A percentile compares a stretch with the other conserved stretches of the same genome.
These are phyloP conservation scores for Fusarium drepaniforme DNA, from an alignment of 2,329 filamentous ascomycete species.

Conservation along the genomic window DNA sequence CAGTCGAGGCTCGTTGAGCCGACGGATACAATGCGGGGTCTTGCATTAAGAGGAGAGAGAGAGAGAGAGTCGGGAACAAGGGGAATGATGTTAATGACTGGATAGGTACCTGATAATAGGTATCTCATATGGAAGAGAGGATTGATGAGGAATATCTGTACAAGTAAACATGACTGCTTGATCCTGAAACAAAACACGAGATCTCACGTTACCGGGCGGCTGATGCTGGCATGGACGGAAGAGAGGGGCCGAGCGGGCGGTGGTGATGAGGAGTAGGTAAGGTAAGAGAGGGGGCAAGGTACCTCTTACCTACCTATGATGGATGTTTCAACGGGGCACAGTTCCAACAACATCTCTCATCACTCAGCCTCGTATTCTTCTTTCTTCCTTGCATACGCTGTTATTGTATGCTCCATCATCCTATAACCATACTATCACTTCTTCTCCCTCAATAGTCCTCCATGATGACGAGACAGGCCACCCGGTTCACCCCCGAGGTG, in stretches of 20 bases:
- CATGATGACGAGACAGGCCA: constrained; percentile 76
- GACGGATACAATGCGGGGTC: constrained; percentile 4
- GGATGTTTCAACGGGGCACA: constrained; percentile 30
- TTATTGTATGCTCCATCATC: not conserved
- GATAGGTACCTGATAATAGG: not conserved
- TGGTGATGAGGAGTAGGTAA: constrained; percentile 21
- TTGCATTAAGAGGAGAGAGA: not conserved
- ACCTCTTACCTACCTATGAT: constrained; percentile 20
- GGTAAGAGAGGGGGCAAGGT: constrained; percentile 24
- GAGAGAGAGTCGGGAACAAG: not conserved
- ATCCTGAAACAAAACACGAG: not conserved
- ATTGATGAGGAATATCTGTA: not conserved
- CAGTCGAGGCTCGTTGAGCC: not conserved
- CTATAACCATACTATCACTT: not conserved
- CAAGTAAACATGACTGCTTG: not conserved
- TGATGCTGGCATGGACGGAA: constrained; percentile 25
- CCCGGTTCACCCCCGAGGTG: constrained; percentile 81
- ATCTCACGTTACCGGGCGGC: not conserved
- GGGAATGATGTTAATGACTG: not conserved
- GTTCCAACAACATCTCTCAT: constrained; percentile 12
- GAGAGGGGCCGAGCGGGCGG: constrained; percentile 38
- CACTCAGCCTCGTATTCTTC: not conserved
- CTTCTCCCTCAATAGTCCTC: constrained; percentile 14
- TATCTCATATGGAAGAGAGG: not conserved
- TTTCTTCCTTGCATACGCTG: constrained; percentile 9